These are phyloP conservation scores for Scheffersomyces coipomensis DNA, from an alignment of 805 yeast species.

Conservation along the genomic window DNA sequence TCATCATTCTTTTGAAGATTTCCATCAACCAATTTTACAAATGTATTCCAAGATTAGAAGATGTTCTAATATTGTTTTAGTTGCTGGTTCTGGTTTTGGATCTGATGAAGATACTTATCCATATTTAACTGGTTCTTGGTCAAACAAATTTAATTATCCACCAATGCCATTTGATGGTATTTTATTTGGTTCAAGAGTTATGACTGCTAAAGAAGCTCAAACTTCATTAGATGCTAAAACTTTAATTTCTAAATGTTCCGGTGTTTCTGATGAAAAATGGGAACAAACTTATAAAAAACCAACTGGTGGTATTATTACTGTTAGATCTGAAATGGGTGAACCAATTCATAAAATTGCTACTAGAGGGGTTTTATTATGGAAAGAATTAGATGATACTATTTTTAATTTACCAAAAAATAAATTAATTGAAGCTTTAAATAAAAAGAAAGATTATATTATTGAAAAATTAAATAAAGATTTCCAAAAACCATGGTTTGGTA, in stretches of 20 bases:
- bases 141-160: constrained; percentile 82
- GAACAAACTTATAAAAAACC: constrained; percentile 92
- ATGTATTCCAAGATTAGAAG: constrained; percentile 95
- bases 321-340: constrained; percentile 98
- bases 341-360: constrained; percentile 99
- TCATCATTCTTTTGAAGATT: constrained; percentile 98
- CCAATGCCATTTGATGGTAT: constrained; percentile 99
- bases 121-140: constrained; percentile 96
- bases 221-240: constrained; percentile 92
- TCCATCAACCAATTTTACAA: constrained; percentile 95
- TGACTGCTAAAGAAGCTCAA: constrained; percentile 95
- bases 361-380: constrained; percentile 96
- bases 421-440: constrained; percentile 72
- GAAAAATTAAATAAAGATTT: constrained; percentile 84
- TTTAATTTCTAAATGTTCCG: constrained; percentile 86
- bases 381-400: constrained; percentile 92
- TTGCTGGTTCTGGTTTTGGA: constrained; percentile 99
- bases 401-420: constrained; percentile 89
- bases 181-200: constrained; percentile 92
- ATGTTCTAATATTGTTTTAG: constrained; percentile 80
- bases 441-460: constrained; percentile 86
- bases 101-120: constrained; percentile 96
- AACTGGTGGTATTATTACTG: constrained; percentile 96
- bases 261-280: constrained; percentile 89
- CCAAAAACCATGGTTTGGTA: constrained; percentile 98